These are phyloP conservation scores for Coemansia erecta DNA, from an alignment of 192 early-diverging fungal genomes.

Conservation along the genomic window DNA sequence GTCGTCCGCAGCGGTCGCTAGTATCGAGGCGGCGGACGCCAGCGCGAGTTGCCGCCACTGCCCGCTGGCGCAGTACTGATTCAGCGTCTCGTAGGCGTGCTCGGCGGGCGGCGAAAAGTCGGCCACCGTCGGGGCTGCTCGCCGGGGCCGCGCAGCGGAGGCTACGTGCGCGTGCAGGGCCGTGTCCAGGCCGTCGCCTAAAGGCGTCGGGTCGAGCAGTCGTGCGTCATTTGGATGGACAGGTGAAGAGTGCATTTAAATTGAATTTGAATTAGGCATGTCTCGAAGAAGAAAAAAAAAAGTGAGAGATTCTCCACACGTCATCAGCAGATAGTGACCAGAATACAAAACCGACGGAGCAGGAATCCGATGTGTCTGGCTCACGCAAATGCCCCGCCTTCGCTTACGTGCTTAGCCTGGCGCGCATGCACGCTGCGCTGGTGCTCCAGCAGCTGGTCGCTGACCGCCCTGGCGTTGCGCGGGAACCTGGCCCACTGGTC, in stretches of 20 bases:
- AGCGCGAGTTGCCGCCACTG: constrained; percentile 46
- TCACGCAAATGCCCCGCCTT: constrained; percentile 28
- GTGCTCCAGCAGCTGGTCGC: constrained; percentile 23
- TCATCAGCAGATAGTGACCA: not conserved
- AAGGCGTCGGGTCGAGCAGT: constrained; percentile 30
- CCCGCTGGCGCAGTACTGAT: constrained; percentile 30
- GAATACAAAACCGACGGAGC: not conserved
- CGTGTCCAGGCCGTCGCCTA: constrained; percentile 30
- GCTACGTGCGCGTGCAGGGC: constrained; percentile 21
- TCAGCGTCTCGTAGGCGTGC: constrained; percentile 38
- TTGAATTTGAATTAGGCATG: not conserved
- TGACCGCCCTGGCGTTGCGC: constrained; percentile 31
- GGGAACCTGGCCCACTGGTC: constrained; percentile 61
- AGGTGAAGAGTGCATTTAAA: constrained; percentile 3
- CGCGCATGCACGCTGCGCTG: constrained; percentile 21
- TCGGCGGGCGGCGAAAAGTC: constrained; percentile 15
- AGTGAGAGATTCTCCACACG: not conserved
- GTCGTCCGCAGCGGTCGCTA: constrained; percentile 9
- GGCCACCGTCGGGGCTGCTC: constrained; percentile 10
- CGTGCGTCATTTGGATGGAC: constrained; percentile 23
- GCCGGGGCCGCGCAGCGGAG: constrained; percentile 28
- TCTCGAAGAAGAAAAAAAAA: not conserved
- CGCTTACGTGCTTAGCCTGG: constrained; percentile 9
- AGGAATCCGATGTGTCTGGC: not conserved
- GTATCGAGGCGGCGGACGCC: constrained; percentile 25